These are phyloP conservation scores for Thinopyrum obtusiflorum DNA, from an alignment of 202 grass and related monocot species.

Conservation along the genomic window DNA sequence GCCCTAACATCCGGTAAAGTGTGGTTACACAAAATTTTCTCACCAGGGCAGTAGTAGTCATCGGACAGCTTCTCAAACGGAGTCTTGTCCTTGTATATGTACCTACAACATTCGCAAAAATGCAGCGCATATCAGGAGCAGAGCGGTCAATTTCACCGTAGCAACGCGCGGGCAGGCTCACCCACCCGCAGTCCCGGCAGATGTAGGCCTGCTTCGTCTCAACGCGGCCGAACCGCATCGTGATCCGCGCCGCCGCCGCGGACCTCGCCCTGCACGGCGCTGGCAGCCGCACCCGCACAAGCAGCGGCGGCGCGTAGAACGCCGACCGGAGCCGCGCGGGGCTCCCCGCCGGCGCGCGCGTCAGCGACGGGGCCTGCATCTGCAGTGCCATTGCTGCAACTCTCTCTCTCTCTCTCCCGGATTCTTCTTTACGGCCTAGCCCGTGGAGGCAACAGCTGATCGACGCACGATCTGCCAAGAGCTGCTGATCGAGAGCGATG, in stretches of 20 bases:
- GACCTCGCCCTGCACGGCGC: constrained; percentile 5
- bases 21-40: neutral
- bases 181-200: constrained; percentile 98
- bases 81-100: constrained; percentile 87
- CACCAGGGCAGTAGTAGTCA: constrained; percentile 90
- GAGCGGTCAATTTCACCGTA: neutral
- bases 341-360: constrained; percentile 26
- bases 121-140: neutral
- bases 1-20: no score
- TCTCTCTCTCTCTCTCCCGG: neutral
- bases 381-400: constrained; percentile 34
- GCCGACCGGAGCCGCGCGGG: constrained; percentile 13
- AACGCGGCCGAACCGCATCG: constrained; percentile 53
- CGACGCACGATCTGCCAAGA: neutral
- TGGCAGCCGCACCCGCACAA: constrained; percentile 30
- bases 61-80: constrained; percentile 85
- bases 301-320: constrained; percentile 10
- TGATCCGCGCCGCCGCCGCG: constrained; percentile 45
- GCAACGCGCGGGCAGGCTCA: constrained; percentile 14
- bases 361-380: constrained; percentile 28
- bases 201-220: constrained; percentile 80
- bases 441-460: neutral
- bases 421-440: neutral
- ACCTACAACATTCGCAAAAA: constrained; percentile 36
- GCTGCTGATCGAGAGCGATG: neutral